These are phyloP conservation scores for Candida freyschussii DNA, from an alignment of 1,139 yeast genomes.

Conservation along the genomic window DNA sequence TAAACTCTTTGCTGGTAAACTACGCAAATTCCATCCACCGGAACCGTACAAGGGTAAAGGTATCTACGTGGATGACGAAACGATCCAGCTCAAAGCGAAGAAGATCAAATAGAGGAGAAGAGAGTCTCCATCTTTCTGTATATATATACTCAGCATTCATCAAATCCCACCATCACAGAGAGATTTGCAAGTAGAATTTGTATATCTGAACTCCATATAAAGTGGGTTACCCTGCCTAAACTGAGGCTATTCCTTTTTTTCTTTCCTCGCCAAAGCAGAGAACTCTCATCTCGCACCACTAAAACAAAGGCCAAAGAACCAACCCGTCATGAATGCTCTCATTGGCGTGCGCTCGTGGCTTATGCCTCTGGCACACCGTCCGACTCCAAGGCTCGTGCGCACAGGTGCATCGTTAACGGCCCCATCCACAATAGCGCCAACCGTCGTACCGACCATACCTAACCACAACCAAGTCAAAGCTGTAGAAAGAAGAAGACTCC, in stretches of 20 bases:
- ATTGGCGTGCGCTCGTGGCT: slow-evolving; percentile 14
- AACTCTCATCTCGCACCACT: too few relatives aligned
- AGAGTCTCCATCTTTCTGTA: not conserved
- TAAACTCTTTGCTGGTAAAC: slow-evolving; percentile 79
- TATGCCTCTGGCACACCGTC: slow-evolving; percentile 10
- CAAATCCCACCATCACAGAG: too few relatives aligned
- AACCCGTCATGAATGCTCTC: slow-evolving; percentile 14
- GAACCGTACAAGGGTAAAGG: slow-evolving; percentile 99
- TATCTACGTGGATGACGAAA: slow-evolving; percentile 86
- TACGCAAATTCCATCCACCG: slow-evolving; percentile 87
- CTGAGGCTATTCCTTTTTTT: too few relatives aligned
- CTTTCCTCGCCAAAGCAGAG: too few relatives aligned
- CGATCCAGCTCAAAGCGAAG: slow-evolving; percentile 84
- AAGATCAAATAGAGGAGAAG: slow-evolving; percentile 90
- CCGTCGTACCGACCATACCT: slow-evolving; percentile 17
- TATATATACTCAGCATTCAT: not conserved
- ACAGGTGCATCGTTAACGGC: slow-evolving; percentile 45
- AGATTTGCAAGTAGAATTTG: too few relatives aligned
- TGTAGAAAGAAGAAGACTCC: slow-evolving; percentile 60
- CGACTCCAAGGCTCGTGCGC: slow-evolving; percentile 23
- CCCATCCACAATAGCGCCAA: slow-evolving; percentile 28
- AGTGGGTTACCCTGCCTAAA: too few relatives aligned
- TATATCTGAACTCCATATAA: too few relatives aligned
- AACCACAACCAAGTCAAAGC: slow-evolving; percentile 55
- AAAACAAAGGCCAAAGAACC: not conserved